Percentiles rank a stretch among this genome's conserved stretches.
phyloP scores from a whole-genome alignment of 192 early-diverging fungal species.

The Powellomyces hirtus region DNA sequence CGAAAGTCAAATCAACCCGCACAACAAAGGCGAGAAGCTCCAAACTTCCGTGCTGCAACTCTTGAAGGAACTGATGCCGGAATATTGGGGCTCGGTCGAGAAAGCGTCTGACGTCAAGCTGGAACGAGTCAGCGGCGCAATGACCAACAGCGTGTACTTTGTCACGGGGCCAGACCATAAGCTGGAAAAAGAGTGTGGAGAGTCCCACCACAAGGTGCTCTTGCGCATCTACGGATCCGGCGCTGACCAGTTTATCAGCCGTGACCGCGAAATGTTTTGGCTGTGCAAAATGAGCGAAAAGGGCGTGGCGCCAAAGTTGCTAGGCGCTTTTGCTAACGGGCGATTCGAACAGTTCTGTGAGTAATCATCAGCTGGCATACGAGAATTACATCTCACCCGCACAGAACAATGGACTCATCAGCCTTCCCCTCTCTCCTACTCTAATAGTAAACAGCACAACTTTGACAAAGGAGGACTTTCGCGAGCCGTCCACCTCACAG shows the following conservation, averaged over 20 bases:
- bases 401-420: neutral
- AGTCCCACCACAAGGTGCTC: constrained; percentile 9
- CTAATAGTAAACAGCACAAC: constrained; percentile 65
- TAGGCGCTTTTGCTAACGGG: constrained; percentile 80
- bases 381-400: neutral
- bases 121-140: constrained; percentile 61
- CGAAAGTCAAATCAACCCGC: neutral
- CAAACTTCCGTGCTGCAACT: constrained; percentile 11
- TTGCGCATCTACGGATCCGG: constrained; percentile 79
- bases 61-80: constrained; percentile 18
- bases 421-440: neutral
- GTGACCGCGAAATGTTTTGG: constrained; percentile 80
- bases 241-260: constrained; percentile 72
- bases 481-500: constrained; percentile 58
- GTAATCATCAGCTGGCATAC: neutral
- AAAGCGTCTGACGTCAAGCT: constrained; percentile 32
- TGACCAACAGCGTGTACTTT: constrained; percentile 60
- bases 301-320: constrained; percentile 71
- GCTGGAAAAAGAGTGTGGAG: neutral
- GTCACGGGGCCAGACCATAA: constrained; percentile 27
- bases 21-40: neutral
- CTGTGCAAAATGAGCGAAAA: constrained; percentile 64
- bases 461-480: constrained; percentile 66
- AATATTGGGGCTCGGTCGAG: constrained; percentile 15
- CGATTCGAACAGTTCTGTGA: constrained; percentile 74